Evolutionary conservation across 225 moss, liverwort and hornwort species (phyloP).

Genomic region (Ulota crispa): DNA sequence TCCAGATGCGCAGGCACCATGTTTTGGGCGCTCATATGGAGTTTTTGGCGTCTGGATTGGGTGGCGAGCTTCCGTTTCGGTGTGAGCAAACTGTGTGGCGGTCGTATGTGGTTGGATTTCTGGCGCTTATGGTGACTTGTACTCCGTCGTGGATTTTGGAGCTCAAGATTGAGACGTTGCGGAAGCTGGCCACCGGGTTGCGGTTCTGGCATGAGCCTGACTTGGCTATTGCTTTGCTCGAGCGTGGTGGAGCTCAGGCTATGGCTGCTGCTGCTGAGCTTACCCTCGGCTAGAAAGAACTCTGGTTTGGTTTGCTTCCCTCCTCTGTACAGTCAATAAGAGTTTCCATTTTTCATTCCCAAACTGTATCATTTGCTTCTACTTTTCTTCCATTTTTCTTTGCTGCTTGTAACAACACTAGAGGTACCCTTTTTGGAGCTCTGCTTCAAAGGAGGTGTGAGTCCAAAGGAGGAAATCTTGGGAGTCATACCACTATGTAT

Average conservation of each 20-base stretch:
- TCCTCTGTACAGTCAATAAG: conserved; percentile 21
- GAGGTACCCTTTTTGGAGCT: too few species aligned
- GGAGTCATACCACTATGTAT: too few species aligned
- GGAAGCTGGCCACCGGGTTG: conserved; percentile 71
- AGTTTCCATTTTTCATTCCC: too few species aligned
- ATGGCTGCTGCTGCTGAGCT: conserved; percentile 82
- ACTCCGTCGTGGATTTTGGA: conserved; percentile 84
- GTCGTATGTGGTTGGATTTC: conserved; percentile 77
- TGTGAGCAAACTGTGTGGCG: conserved; percentile 78
- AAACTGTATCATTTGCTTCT: neutral
- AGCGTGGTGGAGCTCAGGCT: conserved; percentile 65
- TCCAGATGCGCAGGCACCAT: conserved; percentile 59
- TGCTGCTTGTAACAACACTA: neutral
- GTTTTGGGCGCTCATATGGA: conserved; percentile 78
- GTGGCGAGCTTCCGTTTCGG: conserved; percentile 62
- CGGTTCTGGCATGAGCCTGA: conserved; percentile 94
- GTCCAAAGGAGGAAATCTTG: too few species aligned
- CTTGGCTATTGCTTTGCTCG: conserved; percentile 81
- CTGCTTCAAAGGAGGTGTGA: too few species aligned
- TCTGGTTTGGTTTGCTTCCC: neutral
- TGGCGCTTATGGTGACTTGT: conserved; percentile 84
- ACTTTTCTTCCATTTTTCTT: neutral
- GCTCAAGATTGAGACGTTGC: conserved; percentile 67
- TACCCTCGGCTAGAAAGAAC: conserved; percentile 37
- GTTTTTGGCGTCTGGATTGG: conserved; percentile 73